These are phyloP conservation scores for Pistacia atlantica DNA, from an alignment of 345 rosid genomes.

Conservation along the genomic window DNA sequence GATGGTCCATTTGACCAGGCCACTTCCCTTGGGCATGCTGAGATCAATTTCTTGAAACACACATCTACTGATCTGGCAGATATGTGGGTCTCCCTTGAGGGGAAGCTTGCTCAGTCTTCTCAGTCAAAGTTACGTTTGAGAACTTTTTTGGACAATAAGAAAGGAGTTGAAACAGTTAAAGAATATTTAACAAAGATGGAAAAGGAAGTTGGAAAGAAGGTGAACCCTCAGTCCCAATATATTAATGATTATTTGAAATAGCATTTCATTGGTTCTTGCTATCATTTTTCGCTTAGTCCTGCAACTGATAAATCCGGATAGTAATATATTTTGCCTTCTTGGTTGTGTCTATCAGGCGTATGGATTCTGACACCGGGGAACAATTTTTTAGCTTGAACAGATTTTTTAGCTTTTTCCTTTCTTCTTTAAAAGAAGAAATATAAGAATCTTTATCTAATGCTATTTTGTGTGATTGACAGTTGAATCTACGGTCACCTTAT, in stretches of 20 bases:
- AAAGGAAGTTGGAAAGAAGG: slow-evolving; percentile 97
- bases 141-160: slow-evolving; percentile 77
- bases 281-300: background rate
- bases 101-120: slow-evolving; percentile 82
- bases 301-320: background rate
- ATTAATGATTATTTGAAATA: background rate
- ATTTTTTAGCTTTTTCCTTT: background rate
- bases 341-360: background rate
- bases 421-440: too few species aligned
- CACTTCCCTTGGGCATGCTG: slow-evolving; percentile 82
- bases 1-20: slow-evolving; percentile 94
- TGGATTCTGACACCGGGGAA: background rate
- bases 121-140: slow-evolving; percentile 78
- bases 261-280: background rate
- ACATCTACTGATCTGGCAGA: slow-evolving; percentile 73
- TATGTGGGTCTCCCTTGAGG: slow-evolving; percentile 74
- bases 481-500: slow-evolving; percentile 79
- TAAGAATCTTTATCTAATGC: slow-evolving; percentile 16
- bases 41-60: slow-evolving; percentile 83
- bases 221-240: slow-evolving; percentile 21
- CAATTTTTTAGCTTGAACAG: too few species aligned
- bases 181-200: slow-evolving; percentile 81
- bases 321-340: background rate
- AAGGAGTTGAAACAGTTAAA: slow-evolving; percentile 73
- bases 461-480: slow-evolving; percentile 42